Percentiles rank a stretch among this genome's conserved stretches.
These are phyloP conservation scores for Phellopilus nigrolimitatus DNA, from an alignment of 1,284 basidiomycete species.

Conservation along the genomic window DNA sequence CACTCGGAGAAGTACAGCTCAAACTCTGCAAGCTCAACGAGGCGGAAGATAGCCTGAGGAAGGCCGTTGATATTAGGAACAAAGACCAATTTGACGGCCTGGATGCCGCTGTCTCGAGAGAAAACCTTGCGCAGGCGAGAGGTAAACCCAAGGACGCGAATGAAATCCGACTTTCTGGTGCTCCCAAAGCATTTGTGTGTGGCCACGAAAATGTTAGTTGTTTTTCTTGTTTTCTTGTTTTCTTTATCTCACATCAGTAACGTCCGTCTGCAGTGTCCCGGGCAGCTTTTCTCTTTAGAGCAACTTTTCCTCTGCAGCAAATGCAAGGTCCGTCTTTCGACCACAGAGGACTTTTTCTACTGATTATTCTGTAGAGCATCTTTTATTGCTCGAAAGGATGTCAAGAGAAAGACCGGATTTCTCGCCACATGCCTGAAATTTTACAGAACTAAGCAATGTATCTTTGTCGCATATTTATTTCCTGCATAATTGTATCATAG, in stretches of 20 bases:
- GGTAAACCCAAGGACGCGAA: slow-evolving; percentile 29
- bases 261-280: slow-evolving; percentile 22
- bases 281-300: slow-evolving; percentile 18
- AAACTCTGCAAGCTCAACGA: slow-evolving; percentile 30
- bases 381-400: slow-evolving; percentile 26
- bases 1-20: slow-evolving; percentile 33
- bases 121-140: slow-evolving; percentile 31
- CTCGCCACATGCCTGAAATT: slow-evolving; percentile 22
- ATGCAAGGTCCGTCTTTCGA: slow-evolving; percentile 21
- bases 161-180: slow-evolving; percentile 25
- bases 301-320: slow-evolving; percentile 22
- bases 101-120: slow-evolving; percentile 32
- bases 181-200: slow-evolving; percentile 28
- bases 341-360: not conserved
- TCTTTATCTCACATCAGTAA: slow-evolving; percentile 2
- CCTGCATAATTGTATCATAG: not conserved
- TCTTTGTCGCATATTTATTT: no score
- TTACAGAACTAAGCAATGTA: no score
- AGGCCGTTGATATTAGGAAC: slow-evolving; percentile 29
- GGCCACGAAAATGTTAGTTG: slow-evolving; percentile 25
- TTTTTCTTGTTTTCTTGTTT: slow-evolving; percentile 1
- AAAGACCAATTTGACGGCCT: slow-evolving; percentile 19
- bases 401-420: slow-evolving; percentile 26
- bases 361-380: slow-evolving; percentile 17
- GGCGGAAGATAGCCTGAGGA: slow-evolving; percentile 30